Conservation (phyloP, 1,284 basidiomycete genomes). For the Boletus albobrunnescens region DNA sequence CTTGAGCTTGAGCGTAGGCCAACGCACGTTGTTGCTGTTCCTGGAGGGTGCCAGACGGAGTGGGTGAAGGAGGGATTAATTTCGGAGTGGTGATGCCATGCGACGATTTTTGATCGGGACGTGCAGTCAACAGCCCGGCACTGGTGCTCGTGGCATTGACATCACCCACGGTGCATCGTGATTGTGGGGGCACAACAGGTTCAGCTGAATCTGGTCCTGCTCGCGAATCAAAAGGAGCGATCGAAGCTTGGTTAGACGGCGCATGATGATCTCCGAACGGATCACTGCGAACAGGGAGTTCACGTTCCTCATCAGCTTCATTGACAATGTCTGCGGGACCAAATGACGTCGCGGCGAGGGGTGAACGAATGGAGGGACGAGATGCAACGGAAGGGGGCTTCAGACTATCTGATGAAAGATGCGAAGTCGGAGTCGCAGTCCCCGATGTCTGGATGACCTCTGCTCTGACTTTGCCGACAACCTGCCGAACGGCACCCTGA, state of each 20-base stretch:
- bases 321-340: constrained; percentile 61
- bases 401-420: constrained; percentile 36
- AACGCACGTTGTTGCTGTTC: constrained; percentile 60
- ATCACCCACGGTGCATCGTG: constrained; percentile 59
- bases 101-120: constrained; percentile 40
- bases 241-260: constrained; percentile 41
- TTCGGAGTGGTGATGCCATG: constrained; percentile 61
- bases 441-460: constrained; percentile 67
- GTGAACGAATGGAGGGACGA: constrained; percentile 53
- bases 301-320: constrained; percentile 48
- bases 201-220: constrained; percentile 35
- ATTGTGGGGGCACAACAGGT: constrained; percentile 48
- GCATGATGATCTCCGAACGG: constrained; percentile 64
- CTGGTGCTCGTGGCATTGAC: constrained; percentile 62
- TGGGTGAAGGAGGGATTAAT: constrained; percentile 46
- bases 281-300: constrained; percentile 38
- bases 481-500: constrained; percentile 62
- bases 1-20: constrained; percentile 53
- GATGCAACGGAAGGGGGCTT: constrained; percentile 38
- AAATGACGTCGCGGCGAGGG: constrained; percentile 67
- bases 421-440: constrained; percentile 31
- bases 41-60: constrained; percentile 41
- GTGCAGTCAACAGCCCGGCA: constrained; percentile 43
- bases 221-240: constrained; percentile 40
- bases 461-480: constrained; percentile 70